Evolutionary conservation across 2,329 filamentous ascomycete species (phyloP).

Genomic region (Neofusicoccum kwambonambiense): DNA sequence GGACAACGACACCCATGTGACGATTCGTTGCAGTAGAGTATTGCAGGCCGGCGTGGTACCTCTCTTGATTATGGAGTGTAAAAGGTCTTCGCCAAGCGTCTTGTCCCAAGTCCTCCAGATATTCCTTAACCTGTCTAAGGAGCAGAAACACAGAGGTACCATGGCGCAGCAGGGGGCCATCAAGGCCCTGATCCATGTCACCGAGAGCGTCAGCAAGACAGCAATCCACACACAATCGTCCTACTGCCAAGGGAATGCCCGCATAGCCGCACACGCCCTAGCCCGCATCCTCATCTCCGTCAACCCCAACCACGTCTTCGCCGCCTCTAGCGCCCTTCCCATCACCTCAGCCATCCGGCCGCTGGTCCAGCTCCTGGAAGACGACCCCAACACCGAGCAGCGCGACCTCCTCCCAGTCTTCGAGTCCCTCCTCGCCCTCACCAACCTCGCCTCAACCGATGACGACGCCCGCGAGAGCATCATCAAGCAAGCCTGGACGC

Average conservation of each 20-base stretch:
- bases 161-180: constrained; percentile 94
- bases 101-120: constrained; percentile 73
- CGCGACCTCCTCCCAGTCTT: constrained; percentile 81
- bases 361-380: constrained; percentile 69
- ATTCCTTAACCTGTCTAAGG: constrained; percentile 72
- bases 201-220: constrained; percentile 60
- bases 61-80: constrained; percentile 73
- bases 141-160: constrained; percentile 69
- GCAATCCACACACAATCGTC: constrained; percentile 28
- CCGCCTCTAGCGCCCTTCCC: constrained; percentile 68
- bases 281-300: constrained; percentile 84
- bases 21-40: constrained; percentile 70
- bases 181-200: constrained; percentile 73
- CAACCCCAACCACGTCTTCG: constrained; percentile 82
- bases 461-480: constrained; percentile 64
- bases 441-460: constrained; percentile 81
- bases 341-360: constrained; percentile 79
- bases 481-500: constrained; percentile 70
- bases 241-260: constrained; percentile 42
- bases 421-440: constrained; percentile 86
- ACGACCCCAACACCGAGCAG: constrained; percentile 59
- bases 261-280: constrained; percentile 73
- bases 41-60: constrained; percentile 78
- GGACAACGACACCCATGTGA: constrained; percentile 73
- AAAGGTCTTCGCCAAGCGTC: constrained; percentile 68